Percentiles rank a stretch among this genome's conserved stretches.
Conservation (phyloP, 1,284 basidiomycete genomes). For the Malassezia yamatoensis region DNA sequence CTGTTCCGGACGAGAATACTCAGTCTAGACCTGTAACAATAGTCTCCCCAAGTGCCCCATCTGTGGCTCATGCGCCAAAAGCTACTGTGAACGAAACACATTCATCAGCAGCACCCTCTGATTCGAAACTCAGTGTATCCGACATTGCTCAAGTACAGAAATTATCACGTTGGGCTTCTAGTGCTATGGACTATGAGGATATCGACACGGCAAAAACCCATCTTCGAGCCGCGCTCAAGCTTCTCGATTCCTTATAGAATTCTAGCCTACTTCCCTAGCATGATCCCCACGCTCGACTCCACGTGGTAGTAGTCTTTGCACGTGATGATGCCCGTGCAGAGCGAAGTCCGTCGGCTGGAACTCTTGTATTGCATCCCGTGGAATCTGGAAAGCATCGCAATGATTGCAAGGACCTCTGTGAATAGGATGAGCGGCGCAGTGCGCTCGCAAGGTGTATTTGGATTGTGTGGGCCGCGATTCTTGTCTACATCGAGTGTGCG, state of each 20-base stretch:
- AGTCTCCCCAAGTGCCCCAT: too few relatives aligned
- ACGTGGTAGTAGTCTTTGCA: neutral
- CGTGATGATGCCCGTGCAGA: slow-evolving; percentile 11
- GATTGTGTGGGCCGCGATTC: slow-evolving; percentile 4
- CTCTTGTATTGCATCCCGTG: neutral
- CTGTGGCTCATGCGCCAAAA: too few relatives aligned
- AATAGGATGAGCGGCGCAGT: slow-evolving; percentile 12
- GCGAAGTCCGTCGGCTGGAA: neutral
- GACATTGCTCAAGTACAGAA: slow-evolving; percentile 26
- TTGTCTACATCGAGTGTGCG: slow-evolving; percentile 31
- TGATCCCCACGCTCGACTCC: slow-evolving; percentile 1
- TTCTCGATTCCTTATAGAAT: slow-evolving; percentile 21
- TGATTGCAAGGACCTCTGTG: slow-evolving; percentile 14
- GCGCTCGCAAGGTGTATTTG: neutral
- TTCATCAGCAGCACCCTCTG: neutral
- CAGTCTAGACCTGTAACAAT: slow-evolving; percentile 20
- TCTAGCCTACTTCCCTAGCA: too few relatives aligned
- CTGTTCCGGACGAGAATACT: neutral
- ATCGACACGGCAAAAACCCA: slow-evolving; percentile 35
- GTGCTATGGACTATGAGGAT: slow-evolving; percentile 46
- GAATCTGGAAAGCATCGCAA: slow-evolving; percentile 1
- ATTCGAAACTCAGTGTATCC: neutral
- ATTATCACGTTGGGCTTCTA: slow-evolving; percentile 35
- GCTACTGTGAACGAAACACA: slow-evolving; percentile 23
- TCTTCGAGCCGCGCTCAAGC: slow-evolving; percentile 33